phyloP scores from a whole-genome alignment of 768 basidiomycete species.

The Tylopilus vinaceipallidus region DNA sequence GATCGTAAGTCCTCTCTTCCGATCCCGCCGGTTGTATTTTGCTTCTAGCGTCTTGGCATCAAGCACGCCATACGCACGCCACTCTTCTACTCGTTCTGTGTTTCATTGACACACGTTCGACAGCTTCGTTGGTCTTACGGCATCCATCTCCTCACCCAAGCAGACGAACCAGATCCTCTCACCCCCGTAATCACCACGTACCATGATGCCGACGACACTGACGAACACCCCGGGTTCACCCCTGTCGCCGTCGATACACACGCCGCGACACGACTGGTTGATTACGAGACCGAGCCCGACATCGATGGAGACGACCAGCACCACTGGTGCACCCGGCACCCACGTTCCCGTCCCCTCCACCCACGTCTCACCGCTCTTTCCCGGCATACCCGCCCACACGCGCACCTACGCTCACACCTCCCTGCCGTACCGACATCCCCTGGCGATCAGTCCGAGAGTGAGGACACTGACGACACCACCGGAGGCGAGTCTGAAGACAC shows the following conservation, averaged over 20 bases:
- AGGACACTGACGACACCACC: slow-evolving; percentile 18
- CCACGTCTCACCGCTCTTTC: background rate
- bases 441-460: slow-evolving; percentile 28
- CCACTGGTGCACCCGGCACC: background rate
- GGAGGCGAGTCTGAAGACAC: slow-evolving; percentile 25
- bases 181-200: slow-evolving; percentile 1
- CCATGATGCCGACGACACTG: slow-evolving; percentile 6
- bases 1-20: slow-evolving; percentile 60
- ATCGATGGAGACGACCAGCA: background rate
- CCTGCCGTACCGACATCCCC: slow-evolving; percentile 22
- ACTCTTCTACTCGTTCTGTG: background rate
- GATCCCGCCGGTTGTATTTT: background rate
- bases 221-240: background rate
- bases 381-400: background rate
- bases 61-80: background rate
- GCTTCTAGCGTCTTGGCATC: background rate
- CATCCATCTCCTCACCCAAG: slow-evolving; percentile 73
- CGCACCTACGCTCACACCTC: slow-evolving; percentile 12
- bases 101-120: background rate
- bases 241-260: background rate
- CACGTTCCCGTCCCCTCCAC: background rate
- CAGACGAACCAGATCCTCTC: slow-evolving; percentile 8
- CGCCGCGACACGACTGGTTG: slow-evolving; percentile 5
- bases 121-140: slow-evolving; percentile 94
- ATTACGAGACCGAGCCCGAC: slow-evolving; percentile 7